A percentile compares a stretch with the other conserved stretches of the same genome.
phyloP scores from a whole-genome alignment of 345 rosid genomes.

The Limnanthes douglasii region DNA sequence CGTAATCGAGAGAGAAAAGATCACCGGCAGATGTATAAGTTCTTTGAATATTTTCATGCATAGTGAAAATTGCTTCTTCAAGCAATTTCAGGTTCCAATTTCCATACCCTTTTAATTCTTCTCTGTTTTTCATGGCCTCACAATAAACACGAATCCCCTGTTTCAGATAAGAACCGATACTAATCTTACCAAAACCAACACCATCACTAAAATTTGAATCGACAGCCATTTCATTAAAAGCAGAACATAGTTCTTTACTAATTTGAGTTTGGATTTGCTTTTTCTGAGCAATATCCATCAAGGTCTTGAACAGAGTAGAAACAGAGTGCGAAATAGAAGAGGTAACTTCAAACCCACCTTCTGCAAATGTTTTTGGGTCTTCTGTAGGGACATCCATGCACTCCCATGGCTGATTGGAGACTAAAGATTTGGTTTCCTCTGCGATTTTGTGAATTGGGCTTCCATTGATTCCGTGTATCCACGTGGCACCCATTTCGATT shows the following conservation, averaged over 20 bases:
- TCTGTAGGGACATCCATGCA: constrained; percentile 70
- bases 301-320: constrained; percentile 44
- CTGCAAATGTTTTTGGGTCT: constrained; percentile 36
- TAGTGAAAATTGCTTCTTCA: constrained; percentile 60
- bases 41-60: constrained; percentile 70
- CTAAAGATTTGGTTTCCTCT: constrained; percentile 36
- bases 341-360: constrained; percentile 57
- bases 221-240: too few species aligned
- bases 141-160: constrained; percentile 44
- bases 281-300: constrained; percentile 80
- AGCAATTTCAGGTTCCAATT: constrained; percentile 36
- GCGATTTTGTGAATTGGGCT: constrained; percentile 77
- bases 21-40: constrained; percentile 87
- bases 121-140: constrained; percentile 19
- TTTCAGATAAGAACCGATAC: constrained; percentile 54
- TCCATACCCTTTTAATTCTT: constrained; percentile 20
- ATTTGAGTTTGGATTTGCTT: constrained; percentile 18
- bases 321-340: constrained; percentile 34
- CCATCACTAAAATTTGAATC: background rate
- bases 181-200: constrained; percentile 18
- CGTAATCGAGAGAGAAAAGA: constrained; percentile 48
- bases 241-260: constrained; percentile 19
- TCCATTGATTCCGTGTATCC: constrained; percentile 98
- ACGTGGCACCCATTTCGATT: constrained; percentile 98
- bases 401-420: constrained; percentile 88